A percentile compares a stretch with the other conserved stretches of the same genome.
Conservation (phyloP, 495 filamentous ascomycete species). For the Cladorrhinum samala region DNA sequence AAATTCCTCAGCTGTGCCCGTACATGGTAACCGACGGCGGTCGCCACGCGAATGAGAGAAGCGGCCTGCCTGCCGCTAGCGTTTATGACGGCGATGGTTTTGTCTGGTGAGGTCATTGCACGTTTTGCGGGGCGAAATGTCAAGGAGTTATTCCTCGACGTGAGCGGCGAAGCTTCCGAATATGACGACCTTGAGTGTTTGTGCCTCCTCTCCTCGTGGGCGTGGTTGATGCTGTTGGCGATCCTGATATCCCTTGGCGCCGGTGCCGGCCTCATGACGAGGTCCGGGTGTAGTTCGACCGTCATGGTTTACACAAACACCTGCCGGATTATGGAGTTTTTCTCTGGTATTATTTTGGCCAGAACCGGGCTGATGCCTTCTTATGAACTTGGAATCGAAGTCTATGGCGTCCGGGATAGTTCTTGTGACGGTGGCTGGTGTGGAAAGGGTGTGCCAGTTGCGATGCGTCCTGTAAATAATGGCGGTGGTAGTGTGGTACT, state of each 20-base stretch:
- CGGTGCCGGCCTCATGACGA: constrained; percentile 36
- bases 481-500: too few species aligned
- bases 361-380: too few species aligned
- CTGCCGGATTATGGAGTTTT: background rate
- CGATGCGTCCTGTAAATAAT: too few species aligned
- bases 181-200: constrained; percentile 50
- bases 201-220: constrained; percentile 33
- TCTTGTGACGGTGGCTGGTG: too few species aligned
- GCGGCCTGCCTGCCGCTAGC: constrained; percentile 88
- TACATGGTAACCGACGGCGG: constrained; percentile 84
- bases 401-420: too few species aligned
- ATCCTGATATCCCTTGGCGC: constrained; percentile 29
- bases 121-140: constrained; percentile 48
- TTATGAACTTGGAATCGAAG: too few species aligned
- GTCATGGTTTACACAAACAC: background rate
- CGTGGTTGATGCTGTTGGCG: constrained; percentile 22
- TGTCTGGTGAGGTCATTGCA: constrained; percentile 49
- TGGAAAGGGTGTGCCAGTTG: too few species aligned
- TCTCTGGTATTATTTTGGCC: background rate
- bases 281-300: constrained; percentile 27
- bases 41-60: constrained; percentile 84
- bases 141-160: constrained; percentile 43
- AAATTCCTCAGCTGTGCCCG: constrained; percentile 81
- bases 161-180: constrained; percentile 44
- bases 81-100: constrained; percentile 90